phyloP scores from a whole-genome alignment of 192 early-diverging fungal species.

The Gaertneriomyces semiglobifer region DNA sequence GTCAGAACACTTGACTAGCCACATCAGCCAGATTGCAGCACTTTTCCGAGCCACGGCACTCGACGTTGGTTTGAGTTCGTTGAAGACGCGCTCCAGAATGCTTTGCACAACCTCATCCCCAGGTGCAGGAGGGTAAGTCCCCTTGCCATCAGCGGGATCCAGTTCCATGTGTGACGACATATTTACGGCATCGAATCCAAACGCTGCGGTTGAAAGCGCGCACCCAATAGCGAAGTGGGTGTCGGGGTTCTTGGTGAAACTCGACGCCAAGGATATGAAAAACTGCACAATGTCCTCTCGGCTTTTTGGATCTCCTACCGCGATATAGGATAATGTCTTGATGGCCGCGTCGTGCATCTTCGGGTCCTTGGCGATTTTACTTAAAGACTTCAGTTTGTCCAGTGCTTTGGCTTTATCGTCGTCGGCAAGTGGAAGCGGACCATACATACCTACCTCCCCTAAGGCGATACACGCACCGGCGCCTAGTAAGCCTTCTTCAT shows the following conservation, averaged over 20 bases:
- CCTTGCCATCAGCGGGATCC: conserved; percentile 59
- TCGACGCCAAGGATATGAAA: conserved; percentile 54
- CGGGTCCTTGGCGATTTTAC: conserved; percentile 64
- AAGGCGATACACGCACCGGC: conserved; percentile 64
- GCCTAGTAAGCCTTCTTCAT: conserved; percentile 49
- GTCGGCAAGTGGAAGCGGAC: conserved; percentile 15
- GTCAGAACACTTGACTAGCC: conserved; percentile 60
- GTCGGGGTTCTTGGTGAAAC: conserved; percentile 74
- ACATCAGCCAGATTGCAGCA: conserved; percentile 75
- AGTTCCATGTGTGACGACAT: conserved; percentile 58
- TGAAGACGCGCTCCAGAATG: conserved; percentile 54
- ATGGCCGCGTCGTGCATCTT: conserved; percentile 70
- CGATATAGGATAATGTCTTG: too few relatives aligned
- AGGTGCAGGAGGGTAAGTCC: not conserved
- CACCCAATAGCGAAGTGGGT: conserved; percentile 83
- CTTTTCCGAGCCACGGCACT: conserved; percentile 61
- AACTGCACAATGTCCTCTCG: conserved; percentile 38
- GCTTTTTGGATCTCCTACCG: conserved; percentile 34
- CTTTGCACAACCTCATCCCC: conserved; percentile 35
- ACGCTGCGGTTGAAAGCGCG: conserved; percentile 59
- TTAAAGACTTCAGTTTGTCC: conserved; percentile 46
- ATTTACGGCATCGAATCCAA: conserved; percentile 63
- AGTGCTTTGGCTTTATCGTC: conserved; percentile 25
- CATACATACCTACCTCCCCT: conserved; percentile 70
- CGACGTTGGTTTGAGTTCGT: conserved; percentile 49